Evolutionary conservation across 225 moss, liverwort and hornwort species (phyloP).

Genomic region (Ulota crispa): DNA sequence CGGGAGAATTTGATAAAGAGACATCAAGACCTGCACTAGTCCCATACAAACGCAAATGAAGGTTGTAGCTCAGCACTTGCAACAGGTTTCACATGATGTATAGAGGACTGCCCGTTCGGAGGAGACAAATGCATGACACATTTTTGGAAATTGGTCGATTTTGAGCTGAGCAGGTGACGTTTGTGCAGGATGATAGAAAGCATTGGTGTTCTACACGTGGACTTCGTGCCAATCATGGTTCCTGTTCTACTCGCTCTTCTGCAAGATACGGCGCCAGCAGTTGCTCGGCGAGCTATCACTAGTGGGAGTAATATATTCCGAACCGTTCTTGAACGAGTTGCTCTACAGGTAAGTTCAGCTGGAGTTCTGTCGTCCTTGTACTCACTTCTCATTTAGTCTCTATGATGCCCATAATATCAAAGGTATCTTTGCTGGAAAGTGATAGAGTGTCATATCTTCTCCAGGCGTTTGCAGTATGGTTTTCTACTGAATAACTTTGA

Average conservation of each 20-base stretch:
- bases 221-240: conserved; percentile 76
- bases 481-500: not conserved
- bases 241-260: conserved; percentile 81
- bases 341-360: conserved; percentile 62
- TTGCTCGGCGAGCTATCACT: conserved; percentile 91
- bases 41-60: not conserved
- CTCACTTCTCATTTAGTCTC: not conserved
- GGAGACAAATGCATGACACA: not conserved
- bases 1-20: not conserved
- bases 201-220: conserved; percentile 72
- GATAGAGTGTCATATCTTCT: not conserved
- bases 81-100: not conserved
- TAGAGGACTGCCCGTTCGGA: not conserved
- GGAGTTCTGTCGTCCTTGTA: conserved; percentile 2
- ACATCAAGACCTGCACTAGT: not conserved
- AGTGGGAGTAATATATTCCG: conserved; percentile 91
- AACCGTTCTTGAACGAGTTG: conserved; percentile 81
- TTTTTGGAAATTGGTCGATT: conserved; percentile 6
- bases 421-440: not conserved
- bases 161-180: conserved; percentile 23
- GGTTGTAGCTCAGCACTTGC: not conserved
- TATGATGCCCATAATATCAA: conserved; percentile 2
- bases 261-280: conserved; percentile 82
- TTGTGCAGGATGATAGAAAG: conserved; percentile 90
- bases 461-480: not conserved